Percentiles rank a stretch among this genome's conserved stretches.
These are phyloP conservation scores for Adansonia madagascariensis DNA, from an alignment of 441 rosid genomes.

Conservation along the genomic window DNA sequence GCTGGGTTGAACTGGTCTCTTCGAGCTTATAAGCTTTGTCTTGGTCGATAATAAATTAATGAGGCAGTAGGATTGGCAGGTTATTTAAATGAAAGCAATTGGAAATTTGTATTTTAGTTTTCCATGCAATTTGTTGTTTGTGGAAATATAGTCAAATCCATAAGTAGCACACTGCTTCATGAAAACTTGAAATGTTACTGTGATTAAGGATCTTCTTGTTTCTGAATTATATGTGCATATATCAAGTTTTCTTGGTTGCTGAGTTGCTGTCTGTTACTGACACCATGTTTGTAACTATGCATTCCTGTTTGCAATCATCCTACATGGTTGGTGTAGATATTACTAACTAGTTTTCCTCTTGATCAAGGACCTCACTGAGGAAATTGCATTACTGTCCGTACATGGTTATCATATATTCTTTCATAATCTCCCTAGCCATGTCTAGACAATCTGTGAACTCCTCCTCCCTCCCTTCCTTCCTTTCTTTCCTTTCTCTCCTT, in stretches of 20 bases:
- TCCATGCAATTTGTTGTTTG: not conserved
- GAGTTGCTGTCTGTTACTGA: not conserved
- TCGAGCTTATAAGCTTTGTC: not conserved
- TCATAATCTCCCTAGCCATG: not conserved
- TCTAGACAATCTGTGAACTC: not conserved
- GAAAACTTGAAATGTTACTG: not conserved
- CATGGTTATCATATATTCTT: not conserved
- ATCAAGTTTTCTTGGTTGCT: not conserved
- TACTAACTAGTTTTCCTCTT: not conserved
- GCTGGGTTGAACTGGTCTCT: not conserved
- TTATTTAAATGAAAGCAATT: slow-evolving; percentile 4
- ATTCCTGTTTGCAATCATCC: not conserved
- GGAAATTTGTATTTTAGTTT: not conserved
- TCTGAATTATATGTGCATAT: slow-evolving; percentile 2
- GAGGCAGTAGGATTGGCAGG: not conserved
- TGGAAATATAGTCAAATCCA: not conserved
- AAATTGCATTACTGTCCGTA: not conserved
- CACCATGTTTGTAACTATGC: not conserved
- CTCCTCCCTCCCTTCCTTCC: not conserved
- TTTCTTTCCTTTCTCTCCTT: not conserved
- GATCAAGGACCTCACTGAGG: not conserved
- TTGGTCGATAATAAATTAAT: not conserved
- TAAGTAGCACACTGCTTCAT: not conserved
- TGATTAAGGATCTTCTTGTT: slow-evolving; percentile 13
- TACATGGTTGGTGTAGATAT: not conserved